Evolutionary conservation across 192 early-diverging fungal genomes (phyloP).

Genomic region (Podila epicladia): DNA sequence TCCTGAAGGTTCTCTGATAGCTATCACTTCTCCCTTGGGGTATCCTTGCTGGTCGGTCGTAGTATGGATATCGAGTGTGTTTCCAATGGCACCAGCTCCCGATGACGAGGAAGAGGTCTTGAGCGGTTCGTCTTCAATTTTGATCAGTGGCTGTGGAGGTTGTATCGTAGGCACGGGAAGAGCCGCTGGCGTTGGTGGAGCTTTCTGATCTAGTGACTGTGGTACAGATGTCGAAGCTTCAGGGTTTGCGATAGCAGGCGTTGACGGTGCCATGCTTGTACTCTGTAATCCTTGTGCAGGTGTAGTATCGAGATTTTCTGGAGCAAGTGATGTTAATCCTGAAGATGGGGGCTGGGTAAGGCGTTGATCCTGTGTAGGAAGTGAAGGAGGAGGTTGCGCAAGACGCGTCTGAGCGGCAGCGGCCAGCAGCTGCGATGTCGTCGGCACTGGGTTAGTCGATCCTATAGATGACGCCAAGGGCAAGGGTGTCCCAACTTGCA

Average conservation of each 20-base stretch:
- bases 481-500: background rate
- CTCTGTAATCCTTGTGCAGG: no score
- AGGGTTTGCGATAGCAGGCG: background rate
- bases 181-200: no score
- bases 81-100: conserved; percentile 1
- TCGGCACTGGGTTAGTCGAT: conserved; percentile 14
- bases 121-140: no score
- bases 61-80: background rate
- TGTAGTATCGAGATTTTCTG: no score
- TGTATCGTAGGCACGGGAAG: no score
- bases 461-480: conserved; percentile 11
- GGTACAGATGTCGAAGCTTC: no score
- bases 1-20: background rate
- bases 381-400: background rate
- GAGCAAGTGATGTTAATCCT: background rate
- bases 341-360: background rate
- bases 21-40: background rate
- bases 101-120: no score
- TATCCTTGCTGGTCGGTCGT: conserved; percentile 5
- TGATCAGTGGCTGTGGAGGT: no score
- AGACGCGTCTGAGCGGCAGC: background rate
- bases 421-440: background rate
- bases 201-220: no score
- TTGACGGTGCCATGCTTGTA: background rate
- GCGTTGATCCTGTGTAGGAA: background rate